Evolutionary conservation across 331 rosid species (phyloP).

Genomic region (Cydonia oblonga): DNA sequence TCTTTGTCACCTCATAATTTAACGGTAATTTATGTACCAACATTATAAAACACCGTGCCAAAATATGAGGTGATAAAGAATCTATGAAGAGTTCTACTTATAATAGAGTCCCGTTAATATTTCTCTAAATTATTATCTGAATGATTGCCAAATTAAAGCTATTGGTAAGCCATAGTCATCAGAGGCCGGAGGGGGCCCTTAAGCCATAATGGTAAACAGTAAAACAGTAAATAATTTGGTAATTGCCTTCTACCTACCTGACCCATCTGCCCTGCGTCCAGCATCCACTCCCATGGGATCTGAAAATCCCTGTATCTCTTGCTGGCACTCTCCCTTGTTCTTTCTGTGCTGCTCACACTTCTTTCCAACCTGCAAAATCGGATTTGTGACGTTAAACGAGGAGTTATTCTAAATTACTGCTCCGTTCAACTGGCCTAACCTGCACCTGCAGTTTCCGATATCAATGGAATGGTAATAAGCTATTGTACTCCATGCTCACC

Average conservation of each 20-base stretch:
- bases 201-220: not conserved
- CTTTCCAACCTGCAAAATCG: slow-evolving; percentile 59
- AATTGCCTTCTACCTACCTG: slow-evolving; percentile 33
- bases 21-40: too few relatives aligned
- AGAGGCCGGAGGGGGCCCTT: not conserved
- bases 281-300: slow-evolving; percentile 90
- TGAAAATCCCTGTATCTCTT: slow-evolving; percentile 56
- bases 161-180: not conserved
- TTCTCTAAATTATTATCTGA: not conserved
- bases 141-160: not conserved
- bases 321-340: slow-evolving; percentile 56
- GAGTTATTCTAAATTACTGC: not conserved
- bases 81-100: too few relatives aligned
- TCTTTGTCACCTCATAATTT: too few relatives aligned
- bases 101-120: too few relatives aligned
- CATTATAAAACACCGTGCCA: too few relatives aligned
- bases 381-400: not conserved
- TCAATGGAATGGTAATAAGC: not conserved
- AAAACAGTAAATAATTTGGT: not conserved
- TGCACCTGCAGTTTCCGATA: too few relatives aligned
- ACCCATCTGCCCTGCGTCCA: slow-evolving; percentile 57
- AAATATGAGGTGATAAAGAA: fast-evolving
- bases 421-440: not conserved
- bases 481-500: slow-evolving; percentile 40
- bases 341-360: slow-evolving; percentile 47